These are phyloP conservation scores for Batrachochytrium dendrobatidis DNA, from an alignment of 371 early-diverging fungal species.

Conservation along the genomic window DNA sequence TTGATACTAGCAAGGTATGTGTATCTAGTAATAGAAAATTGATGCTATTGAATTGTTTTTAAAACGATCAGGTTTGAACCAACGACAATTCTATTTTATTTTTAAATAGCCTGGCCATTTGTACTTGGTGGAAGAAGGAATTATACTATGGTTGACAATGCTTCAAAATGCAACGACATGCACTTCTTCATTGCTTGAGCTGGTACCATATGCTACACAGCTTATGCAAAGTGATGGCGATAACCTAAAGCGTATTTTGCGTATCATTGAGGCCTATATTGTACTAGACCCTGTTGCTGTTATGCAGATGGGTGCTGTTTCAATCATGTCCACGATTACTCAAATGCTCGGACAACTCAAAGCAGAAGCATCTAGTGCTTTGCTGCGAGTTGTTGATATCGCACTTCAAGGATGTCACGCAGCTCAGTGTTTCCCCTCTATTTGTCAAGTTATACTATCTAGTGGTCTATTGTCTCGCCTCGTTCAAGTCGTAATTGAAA, in stretches of 20 bases:
- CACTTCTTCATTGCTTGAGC: slow-evolving; percentile 48
- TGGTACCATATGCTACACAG: slow-evolving; percentile 54
- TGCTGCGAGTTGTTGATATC: slow-evolving; percentile 55
- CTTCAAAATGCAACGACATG: slow-evolving; percentile 55
- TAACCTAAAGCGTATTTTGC: slow-evolving; percentile 59
- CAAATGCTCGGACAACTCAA: slow-evolving; percentile 49
- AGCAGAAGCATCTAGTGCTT: slow-evolving; percentile 53
- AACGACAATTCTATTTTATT: not conserved
- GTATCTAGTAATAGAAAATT: not conserved
- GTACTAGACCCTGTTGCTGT: slow-evolving; percentile 52
- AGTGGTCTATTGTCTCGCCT: slow-evolving; percentile 50
- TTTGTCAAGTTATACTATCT: slow-evolving; percentile 44
- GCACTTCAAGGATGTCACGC: slow-evolving; percentile 44
- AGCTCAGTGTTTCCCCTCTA: slow-evolving; percentile 26
- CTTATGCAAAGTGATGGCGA: slow-evolving; percentile 73
- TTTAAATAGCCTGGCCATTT: slow-evolving; percentile 60
- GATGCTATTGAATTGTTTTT: not conserved
- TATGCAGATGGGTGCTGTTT: slow-evolving; percentile 39
- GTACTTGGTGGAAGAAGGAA: slow-evolving; percentile 78
- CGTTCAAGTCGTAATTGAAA: slow-evolving; percentile 44
- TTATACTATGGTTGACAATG: slow-evolving; percentile 78
- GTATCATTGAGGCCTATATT: slow-evolving; percentile 72
- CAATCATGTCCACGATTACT: slow-evolving; percentile 48
- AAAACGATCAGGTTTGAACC: no score
- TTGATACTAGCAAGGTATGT: slow-evolving; percentile 28